These are phyloP conservation scores for Elaeis guineensis DNA, from an alignment of 176 grass and related monocot species.

Conservation along the genomic window DNA sequence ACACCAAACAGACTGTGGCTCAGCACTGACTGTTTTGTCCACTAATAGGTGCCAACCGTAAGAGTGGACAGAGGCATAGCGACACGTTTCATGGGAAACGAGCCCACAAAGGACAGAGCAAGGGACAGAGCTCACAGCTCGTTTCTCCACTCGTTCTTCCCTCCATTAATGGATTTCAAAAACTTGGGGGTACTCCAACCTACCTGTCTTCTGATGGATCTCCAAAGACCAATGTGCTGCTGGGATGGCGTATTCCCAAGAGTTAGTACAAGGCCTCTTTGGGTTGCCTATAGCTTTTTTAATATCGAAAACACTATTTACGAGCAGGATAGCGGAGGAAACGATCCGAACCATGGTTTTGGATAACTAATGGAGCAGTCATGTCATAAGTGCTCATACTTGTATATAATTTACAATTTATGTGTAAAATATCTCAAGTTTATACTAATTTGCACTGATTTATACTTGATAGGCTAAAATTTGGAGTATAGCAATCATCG, in stretches of 20 bases:
- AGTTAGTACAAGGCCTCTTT: slow-evolving; percentile 2
- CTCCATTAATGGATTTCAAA: slow-evolving; percentile 9
- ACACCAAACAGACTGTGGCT: too few species aligned
- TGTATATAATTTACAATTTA: too few species aligned
- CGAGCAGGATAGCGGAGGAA: not conserved
- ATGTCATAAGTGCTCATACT: too few species aligned
- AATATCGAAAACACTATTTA: not conserved
- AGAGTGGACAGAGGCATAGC: not conserved
- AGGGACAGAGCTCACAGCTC: not conserved
- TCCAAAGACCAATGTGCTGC: not conserved
- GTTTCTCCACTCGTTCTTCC: not conserved
- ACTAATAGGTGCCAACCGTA: too few species aligned
- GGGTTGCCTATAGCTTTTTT: slow-evolving; percentile 18
- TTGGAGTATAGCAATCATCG: too few species aligned
- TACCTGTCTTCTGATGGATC: too few species aligned
- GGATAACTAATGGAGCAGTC: too few species aligned
- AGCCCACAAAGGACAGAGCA: not conserved
- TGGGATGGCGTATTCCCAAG: not conserved
- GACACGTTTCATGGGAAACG: slow-evolving; percentile 1
- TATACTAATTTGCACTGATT: too few species aligned
- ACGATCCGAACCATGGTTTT: too few species aligned
- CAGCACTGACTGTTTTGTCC: too few species aligned
- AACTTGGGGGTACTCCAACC: not conserved
- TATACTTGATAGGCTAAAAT: too few species aligned
- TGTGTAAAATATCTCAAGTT: too few species aligned